Percentiles rank a stretch among this genome's conserved stretches.
Conservation (phyloP, 139 green algal genomes). For the Bryopsis sp. region DNA sequence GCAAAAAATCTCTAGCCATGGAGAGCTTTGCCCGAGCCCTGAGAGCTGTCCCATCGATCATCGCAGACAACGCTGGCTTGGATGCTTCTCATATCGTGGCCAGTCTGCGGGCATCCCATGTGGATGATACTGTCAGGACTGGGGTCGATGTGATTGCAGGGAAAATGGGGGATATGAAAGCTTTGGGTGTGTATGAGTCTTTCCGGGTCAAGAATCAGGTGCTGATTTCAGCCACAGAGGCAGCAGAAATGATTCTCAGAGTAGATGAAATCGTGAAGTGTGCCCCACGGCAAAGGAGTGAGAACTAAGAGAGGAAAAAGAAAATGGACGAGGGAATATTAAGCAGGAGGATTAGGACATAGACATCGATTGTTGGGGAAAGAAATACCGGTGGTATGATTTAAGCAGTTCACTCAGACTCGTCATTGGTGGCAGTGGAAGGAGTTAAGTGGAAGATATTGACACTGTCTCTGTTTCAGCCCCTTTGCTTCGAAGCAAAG, state of each 20-base stretch:
- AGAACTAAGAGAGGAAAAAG: conserved; percentile 6
- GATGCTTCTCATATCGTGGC: conserved; percentile 28
- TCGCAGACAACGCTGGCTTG: conserved; percentile 91
- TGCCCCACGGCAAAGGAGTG: conserved; percentile 53
- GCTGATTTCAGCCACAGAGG: conserved; percentile 87
- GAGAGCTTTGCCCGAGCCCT: conserved; percentile 84
- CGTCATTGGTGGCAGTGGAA: too few species aligned
- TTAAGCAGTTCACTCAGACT: too few species aligned
- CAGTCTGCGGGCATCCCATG: conserved; percentile 15
- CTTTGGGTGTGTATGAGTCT: conserved; percentile 16
- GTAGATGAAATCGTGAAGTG: conserved; percentile 97
- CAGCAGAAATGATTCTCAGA: conserved; percentile 95
- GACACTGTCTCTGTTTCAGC: too few species aligned
- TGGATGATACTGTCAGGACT: not conserved
- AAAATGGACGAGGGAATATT: too few species aligned
- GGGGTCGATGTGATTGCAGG: conserved; percentile 8
- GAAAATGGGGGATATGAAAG: not conserved
- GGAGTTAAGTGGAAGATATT: too few species aligned
- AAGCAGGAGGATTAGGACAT: too few species aligned
- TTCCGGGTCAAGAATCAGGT: conserved; percentile 52
- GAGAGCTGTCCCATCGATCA: conserved; percentile 83
- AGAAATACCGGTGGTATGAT: too few species aligned
- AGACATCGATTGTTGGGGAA: too few species aligned
- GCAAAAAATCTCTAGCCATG: conserved; percentile 91
- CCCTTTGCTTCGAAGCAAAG: too few species aligned